Evolutionary conservation across 352 stramenopile genomes (phyloP), one percentile per base, ranked within the genome.

Genomic region (Phytophthora ohioensis): DNA sequence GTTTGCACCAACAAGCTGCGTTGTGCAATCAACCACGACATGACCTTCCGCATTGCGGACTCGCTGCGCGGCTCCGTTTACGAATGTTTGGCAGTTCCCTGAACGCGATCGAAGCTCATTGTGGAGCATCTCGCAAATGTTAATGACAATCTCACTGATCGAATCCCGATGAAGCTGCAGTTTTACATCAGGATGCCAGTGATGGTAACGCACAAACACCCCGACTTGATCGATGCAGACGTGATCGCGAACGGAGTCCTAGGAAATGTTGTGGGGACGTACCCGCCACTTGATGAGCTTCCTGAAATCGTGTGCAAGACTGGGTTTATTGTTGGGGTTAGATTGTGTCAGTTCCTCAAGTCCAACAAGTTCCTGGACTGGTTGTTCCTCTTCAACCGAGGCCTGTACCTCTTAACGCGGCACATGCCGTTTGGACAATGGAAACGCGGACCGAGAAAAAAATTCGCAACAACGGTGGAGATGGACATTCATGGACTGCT

Each of bases 1-100:
- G 56, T 71, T 12, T 54, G 27, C 4, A 54, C 47, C 31, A 54
- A 54, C 47, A 38, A 38, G 5, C 47, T 54, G 17, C 47, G 47
- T 4, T 54, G 47, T 10, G 47, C 47, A 4, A 54, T 54, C 4
- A 54, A 54, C 12, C 8, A 35, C 47, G 11, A 21, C 11, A 54
- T 54, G 30, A 30, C 12, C 4, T n/a, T 39, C 13, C 47, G 47
- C 3, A 54, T 34, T 15, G 41, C 41, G 17, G 17, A 21, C 17
- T 21, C 17, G 17, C 17, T 21, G 17, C 17, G 17, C 17, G 0
- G 17, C 17, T 21, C 17, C 17, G 10, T 54, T 39, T 54, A 39
- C 47, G 47, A 54, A 54, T 54, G 47, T 12, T 15, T 57, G 11
- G 13, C 51, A 7, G 4, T 32, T 6, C 35, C 51, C 9, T 57